Conservation (phyloP, 78 protist species). For the Diacronema lutheri region DNA sequence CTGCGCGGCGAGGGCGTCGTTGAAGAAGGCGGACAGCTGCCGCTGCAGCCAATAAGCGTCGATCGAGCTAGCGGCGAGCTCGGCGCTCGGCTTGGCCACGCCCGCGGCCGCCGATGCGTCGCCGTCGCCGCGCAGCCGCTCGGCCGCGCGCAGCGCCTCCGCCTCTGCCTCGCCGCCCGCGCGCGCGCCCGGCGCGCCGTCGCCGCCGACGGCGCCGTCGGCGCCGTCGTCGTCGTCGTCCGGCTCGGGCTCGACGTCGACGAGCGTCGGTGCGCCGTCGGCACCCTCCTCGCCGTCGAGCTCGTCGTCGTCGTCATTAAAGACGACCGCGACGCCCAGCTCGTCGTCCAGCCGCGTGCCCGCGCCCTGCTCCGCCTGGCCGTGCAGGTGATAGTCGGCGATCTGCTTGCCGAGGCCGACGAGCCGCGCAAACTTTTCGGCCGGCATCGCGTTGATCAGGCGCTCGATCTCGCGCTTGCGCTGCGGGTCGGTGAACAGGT, state of each 20-base stretch:
- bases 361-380: neutral
- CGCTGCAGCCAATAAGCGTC: conserved; percentile 43
- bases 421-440: conserved; percentile 56
- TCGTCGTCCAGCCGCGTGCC: conserved; percentile 70
- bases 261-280: conserved; percentile 8
- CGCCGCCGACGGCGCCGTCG: conserved; percentile 53
- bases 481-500: neutral
- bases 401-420: conserved; percentile 51
- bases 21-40: neutral
- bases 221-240: conserved; percentile 23
- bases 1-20: conserved; percentile 24
- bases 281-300: conserved; percentile 23
- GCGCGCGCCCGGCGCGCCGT: conserved; percentile 68
- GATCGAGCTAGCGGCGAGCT: conserved; percentile 17
- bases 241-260: conserved; percentile 36
- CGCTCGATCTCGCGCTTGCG: neutral
- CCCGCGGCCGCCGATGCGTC: neutral
- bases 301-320: conserved; percentile 51
- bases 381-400: conserved; percentile 70
- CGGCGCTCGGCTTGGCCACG: neutral
- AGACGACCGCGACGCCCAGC: conserved; percentile 78
- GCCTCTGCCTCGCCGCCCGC: conserved; percentile 27
- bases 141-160: neutral
- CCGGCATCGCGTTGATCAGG: conserved; percentile 28
- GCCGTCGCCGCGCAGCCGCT: neutral